Conservation (phyloP, 805 yeast species). For the Pichia gijzeniarum region DNA sequence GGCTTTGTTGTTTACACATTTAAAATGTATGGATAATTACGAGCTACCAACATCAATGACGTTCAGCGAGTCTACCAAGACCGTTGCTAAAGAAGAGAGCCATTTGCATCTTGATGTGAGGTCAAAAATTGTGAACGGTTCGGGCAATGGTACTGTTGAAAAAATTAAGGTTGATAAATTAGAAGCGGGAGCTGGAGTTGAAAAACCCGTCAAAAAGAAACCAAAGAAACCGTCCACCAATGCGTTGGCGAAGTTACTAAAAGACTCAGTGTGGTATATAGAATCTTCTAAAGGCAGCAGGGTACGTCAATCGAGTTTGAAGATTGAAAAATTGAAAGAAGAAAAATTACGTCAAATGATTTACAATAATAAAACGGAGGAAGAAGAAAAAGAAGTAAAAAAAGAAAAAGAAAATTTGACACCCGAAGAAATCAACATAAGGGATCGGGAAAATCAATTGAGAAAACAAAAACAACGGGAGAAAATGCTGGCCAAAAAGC, state of each 20-base stretch:
- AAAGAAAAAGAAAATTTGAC: constrained; percentile 2
- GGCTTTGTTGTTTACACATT: no score
- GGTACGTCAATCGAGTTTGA: constrained; percentile 9
- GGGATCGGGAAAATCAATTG: constrained; percentile 3
- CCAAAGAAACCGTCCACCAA: constrained; percentile 9
- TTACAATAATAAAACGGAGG: background rate
- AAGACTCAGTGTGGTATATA: constrained; percentile 27
- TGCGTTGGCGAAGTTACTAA: constrained; percentile 13
- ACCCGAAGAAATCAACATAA: constrained; percentile 6
- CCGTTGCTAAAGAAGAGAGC: background rate
- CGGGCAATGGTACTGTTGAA: background rate
- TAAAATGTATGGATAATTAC: background rate
- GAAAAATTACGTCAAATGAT: constrained; percentile 3
- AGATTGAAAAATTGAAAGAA: constrained; percentile 12
- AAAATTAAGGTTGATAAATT: background rate
- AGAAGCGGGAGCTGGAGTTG: background rate
- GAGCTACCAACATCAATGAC: background rate
- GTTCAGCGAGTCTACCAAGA: background rate
- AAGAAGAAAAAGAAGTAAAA: background rate
- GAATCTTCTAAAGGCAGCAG: constrained; percentile 4
- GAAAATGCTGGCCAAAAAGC: background rate
- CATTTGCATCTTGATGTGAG: no score
- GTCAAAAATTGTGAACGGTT: background rate
- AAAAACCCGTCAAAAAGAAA: background rate
- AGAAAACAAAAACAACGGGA: background rate